These are phyloP conservation scores for Puccinia novopanici DNA, from an alignment of 1,284 basidiomycete genomes.

Conservation along the genomic window DNA sequence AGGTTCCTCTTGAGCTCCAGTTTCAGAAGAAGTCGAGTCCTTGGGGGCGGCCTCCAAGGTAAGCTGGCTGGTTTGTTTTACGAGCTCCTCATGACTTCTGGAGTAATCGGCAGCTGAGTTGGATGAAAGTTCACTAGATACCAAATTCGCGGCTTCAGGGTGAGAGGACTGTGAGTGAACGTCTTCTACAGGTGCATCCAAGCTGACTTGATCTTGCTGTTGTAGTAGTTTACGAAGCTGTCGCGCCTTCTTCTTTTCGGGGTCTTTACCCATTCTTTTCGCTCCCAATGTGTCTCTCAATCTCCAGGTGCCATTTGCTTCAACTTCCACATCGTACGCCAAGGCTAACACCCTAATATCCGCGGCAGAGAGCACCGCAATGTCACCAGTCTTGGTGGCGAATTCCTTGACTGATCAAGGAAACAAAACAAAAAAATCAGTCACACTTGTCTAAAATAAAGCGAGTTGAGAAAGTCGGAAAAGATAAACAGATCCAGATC, in stretches of 20 bases:
- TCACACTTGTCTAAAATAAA: not conserved
- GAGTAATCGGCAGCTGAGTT: not conserved
- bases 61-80: not conserved
- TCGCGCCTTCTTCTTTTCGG: slow-evolving; percentile 54
- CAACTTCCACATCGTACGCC: slow-evolving; percentile 74
- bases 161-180: not conserved
- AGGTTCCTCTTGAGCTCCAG: slow-evolving; percentile 43
- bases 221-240: slow-evolving; percentile 39
- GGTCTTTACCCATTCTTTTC: slow-evolving; percentile 45
- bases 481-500: slow-evolving; percentile 53
- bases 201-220: slow-evolving; percentile 18
- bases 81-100: slow-evolving; percentile 6
- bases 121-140: slow-evolving; percentile 5
- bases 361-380: slow-evolving; percentile 83
- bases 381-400: slow-evolving; percentile 96
- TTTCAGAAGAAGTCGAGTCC: not conserved
- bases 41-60: not conserved
- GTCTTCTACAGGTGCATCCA: not conserved
- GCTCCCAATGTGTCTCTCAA: slow-evolving; percentile 62
- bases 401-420: slow-evolving; percentile 73
- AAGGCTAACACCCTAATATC: slow-evolving; percentile 90
- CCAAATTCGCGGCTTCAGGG: not conserved
- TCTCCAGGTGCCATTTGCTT: slow-evolving; percentile 63
- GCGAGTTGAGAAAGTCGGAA: not conserved
- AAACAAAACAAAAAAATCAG: not conserved